Evolutionary conservation across 2,329 filamentous ascomycete genomes (phyloP), one percentile per base, ranked within the genome.

Genomic region (Aspergillus neoniger): DNA sequence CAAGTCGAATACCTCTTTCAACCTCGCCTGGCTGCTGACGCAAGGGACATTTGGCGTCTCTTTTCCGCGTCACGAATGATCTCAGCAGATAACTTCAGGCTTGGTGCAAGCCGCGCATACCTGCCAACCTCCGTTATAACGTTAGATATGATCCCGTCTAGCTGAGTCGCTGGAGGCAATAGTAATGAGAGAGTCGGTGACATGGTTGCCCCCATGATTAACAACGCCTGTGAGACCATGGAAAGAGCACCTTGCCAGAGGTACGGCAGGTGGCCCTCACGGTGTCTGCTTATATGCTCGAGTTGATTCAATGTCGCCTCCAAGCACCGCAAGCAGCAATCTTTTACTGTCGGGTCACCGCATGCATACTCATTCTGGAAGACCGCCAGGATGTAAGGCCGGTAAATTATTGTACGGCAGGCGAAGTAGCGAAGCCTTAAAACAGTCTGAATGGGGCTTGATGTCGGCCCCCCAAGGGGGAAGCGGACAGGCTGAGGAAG

Each of bases 191-290:
- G 83, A 5, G 88, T 88, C 1, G 88, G 87, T 8, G 88, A 92
- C 86, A 94, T 91, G 15, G 89, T 92, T 15, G 91, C 90, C 6
- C 90, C 91, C 91, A 95, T 94, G 36, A 95, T 86, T 47, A 95
- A 81, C 15, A 95, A 81, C 2, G 89, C 90, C 75, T 95, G 91
- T 5, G 90, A 92, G 21, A 93, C 89, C 71, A 95, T 91, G 21
- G 89, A 92, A 39, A 95, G 82, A 8, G 91, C 90, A 17, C 91
- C 91, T 79, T 94, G 91, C 88, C 90, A 95, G 19, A 94, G 83
- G 76, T 94, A 95, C 12, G 91, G 91, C 79, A 95, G 88, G 72
- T 94, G 91, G 54, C 91, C 91, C 62, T 89, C 89, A 71, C 92
- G 91, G 77, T 94, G 90, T 67, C 89, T 89, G 57, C 85, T 83